Evolutionary conservation across 768 basidiomycete species (phyloP), one percentile per base, ranked within the genome.

Genomic region (Sporobolomyces pararoseus): DNA sequence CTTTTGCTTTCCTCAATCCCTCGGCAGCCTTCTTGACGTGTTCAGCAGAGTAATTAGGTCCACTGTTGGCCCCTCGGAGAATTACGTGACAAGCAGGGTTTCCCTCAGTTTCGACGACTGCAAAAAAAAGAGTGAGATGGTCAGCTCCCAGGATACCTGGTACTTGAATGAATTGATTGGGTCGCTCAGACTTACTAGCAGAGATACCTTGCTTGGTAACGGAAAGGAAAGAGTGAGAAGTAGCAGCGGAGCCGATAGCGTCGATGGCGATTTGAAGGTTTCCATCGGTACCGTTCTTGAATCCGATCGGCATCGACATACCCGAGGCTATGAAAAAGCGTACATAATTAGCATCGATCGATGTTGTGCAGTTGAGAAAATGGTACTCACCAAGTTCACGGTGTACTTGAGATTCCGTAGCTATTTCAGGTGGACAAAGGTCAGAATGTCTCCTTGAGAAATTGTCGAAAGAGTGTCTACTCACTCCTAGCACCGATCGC

Each of bases 271-370:
- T 89, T 57, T 67, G 69, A 34, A 78, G 64, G 34, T 87, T 88
- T 46, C 96, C 96, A 75, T 98, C 96, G 2, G 95, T 98, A 16
- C 90, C 90, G 77, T 99, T 99, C 82, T 99, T 99, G 86, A 99
- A 98, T 12, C 96, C 96, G 34, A 60, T 70, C 14, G 72, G 72
- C 63, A 74, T 66, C 3, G 72, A 74, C 72, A 74, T 74, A 63
- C 72, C 72, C 4, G 76, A 77, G 6, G 76, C 68, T 54, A 57
- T 21, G 13, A 42, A 14, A 16, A 21, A 27, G n/a, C n/a, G n/a
- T n/a, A n/a, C n/a, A n/a, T n/a, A n/a, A n/a, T n/a, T n/a, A n/a
- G n/a, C n/a, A n/a, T n/a, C n/a, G n/a, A n/a, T n/a, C n/a, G n/a
- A n/a, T n/a, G n/a, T n/a, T n/a, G n/a, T n/a, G n/a, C n/a, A n/a